These are phyloP conservation scores for Pestalotiopsis fici DNA, from an alignment of 2,329 filamentous ascomycete genomes.

Conservation along the genomic window DNA sequence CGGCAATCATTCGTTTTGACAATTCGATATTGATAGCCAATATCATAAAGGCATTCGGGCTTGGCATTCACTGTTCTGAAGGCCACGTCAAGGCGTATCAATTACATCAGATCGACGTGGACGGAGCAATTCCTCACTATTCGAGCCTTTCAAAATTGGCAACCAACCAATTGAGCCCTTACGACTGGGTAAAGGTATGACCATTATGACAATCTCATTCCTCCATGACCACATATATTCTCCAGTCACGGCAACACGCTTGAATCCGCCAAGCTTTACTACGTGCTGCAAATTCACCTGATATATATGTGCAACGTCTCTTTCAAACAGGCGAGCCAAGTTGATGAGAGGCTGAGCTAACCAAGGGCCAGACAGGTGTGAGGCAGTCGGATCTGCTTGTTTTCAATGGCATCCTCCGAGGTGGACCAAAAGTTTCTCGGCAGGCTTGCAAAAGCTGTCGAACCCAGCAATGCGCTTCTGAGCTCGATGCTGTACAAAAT, in stretches of 20 bases:
- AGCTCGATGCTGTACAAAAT: conserved; percentile 87
- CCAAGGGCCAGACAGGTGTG: not conserved
- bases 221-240: too few relatives aligned
- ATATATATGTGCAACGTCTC: conserved; percentile 15
- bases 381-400: not conserved
- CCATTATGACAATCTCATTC: too few relatives aligned
- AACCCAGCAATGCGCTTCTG: conserved; percentile 75
- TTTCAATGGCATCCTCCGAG: conserved; percentile 86
- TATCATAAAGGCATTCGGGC: not conserved
- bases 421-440: conserved; percentile 97
- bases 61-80: not conserved
- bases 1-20: not conserved
- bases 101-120: too few relatives aligned
- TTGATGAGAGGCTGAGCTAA: conserved; percentile 4
- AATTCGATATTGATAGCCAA: not conserved
- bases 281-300: not conserved
- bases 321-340: too few relatives aligned
- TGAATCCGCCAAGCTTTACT: not conserved
- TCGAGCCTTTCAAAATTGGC: not conserved
- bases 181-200: not conserved
- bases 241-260: too few relatives aligned
- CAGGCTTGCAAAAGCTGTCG: conserved; percentile 79
- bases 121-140: not conserved
- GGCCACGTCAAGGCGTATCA: not conserved
- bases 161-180: not conserved